Base-by-base conservation (phyloP, 129 eudicot genomes). In the Mikania micrantha region DNA sequence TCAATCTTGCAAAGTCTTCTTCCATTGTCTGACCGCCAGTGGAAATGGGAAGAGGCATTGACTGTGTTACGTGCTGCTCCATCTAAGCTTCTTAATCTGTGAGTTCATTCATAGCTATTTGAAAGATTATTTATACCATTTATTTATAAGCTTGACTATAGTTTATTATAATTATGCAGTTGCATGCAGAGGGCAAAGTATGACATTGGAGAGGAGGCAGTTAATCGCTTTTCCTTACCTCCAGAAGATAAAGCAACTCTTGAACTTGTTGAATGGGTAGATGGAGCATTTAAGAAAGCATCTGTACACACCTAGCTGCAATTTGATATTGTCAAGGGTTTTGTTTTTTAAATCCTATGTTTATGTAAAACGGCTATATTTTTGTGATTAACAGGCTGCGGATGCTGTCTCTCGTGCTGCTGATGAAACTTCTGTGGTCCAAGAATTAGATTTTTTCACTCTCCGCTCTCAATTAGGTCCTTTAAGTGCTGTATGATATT, bases 391-490 rank as follows among this genome's bases (percentile, higher is more conserved):
- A 57, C 77, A 92, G 98, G 96, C 91, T 69, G 95, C 88, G 58
- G 96, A 93, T 88, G 96, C 96, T 45, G 99, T 93, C 44, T 85
- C 95, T 35, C 95, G 99, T 79, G 96, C 95, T 77, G 94, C 93
- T 72, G 95, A 93, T 75, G 99, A 78, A 57, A 89, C 82, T 69
- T 74, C 82, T 52, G 74, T 81, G 56, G 81, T 78, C 76, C 96
- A 93, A 67, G 92, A 93, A 44, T 76, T 92, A 70, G 92, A 93
- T 74, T 75, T 93, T 60, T 78, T 86, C 67, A 84, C 90, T 52
- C 77, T 93, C 39, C 96, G 85, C 28, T 70, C 95, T 68, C 99
- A 93, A 77, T 77, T 93, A 75, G 99, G 99, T 70, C 90, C 95
- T 71, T 70, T 93, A 64, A 80, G 78, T 40, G 92, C 99, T 34